Conservation (phyloP, 2,329 filamentous ascomycete genomes). For the Chaetomiaceae sp. region DNA sequence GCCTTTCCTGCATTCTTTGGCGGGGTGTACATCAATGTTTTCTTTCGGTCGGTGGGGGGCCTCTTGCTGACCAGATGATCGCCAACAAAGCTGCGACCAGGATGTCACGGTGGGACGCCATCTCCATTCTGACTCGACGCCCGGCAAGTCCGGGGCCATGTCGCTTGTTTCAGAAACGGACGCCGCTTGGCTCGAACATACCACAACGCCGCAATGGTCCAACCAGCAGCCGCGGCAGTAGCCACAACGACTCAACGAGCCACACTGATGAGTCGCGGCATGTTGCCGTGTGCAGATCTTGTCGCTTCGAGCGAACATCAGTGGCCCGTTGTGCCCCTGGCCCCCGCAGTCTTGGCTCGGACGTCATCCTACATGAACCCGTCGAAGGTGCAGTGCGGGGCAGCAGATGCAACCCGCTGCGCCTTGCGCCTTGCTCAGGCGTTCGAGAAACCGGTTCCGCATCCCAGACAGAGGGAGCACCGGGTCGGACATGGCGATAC, state of each 20-base stretch:
- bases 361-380: conserved; percentile 1
- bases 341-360: not conserved
- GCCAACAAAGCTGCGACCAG: not conserved
- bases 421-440: not conserved
- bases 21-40: too few species aligned
- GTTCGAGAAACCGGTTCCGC: not conserved
- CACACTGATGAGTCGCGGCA: not conserved
- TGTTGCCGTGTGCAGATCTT: not conserved
- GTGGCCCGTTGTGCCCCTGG: not conserved
- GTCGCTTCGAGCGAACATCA: too few species aligned
- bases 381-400: not conserved
- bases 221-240: too few species aligned
- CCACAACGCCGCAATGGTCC: too few species aligned
- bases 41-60: too few species aligned
- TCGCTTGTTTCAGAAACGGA: conserved; percentile 6
- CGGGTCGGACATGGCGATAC: not conserved
- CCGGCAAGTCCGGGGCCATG: not conserved
- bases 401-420: not conserved
- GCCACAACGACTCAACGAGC: too few species aligned
- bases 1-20: too few species aligned
- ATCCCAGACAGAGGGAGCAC: not conserved
- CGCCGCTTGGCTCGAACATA: not conserved
- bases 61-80: not conserved
- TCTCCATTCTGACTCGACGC: not conserved
- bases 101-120: too few species aligned